Evolutionary conservation across 768 basidiomycete species (phyloP).

Genomic region (Cystofilobasidium macerans): DNA sequence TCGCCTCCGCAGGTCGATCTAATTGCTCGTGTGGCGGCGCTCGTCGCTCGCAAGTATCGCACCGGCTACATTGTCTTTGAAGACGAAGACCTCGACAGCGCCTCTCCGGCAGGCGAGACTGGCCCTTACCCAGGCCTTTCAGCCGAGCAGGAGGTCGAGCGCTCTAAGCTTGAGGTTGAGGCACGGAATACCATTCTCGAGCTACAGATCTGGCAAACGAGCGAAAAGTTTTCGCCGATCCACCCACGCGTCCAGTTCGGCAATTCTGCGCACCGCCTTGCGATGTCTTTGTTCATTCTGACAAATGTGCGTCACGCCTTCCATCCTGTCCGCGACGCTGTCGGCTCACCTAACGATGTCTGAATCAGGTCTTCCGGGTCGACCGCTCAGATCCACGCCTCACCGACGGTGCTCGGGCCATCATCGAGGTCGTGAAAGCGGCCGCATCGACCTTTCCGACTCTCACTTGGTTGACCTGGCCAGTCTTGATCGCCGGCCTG

Average conservation of each 20-base stretch:
- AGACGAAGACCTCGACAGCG: background rate
- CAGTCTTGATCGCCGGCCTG: constrained; percentile 32
- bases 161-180: background rate
- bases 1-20: background rate
- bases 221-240: constrained; percentile 29
- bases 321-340: no score
- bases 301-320: constrained; percentile 30
- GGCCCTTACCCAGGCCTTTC: background rate
- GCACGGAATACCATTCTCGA: constrained; percentile 29
- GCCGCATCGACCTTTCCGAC: background rate
- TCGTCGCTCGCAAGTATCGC: constrained; percentile 15
- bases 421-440: background rate
- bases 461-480: constrained; percentile 33
- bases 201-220: constrained; percentile 30
- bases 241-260: constrained; percentile 32
- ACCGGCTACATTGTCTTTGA: constrained; percentile 17
- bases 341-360: background rate
- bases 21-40: constrained; percentile 5
- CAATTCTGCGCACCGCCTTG: constrained; percentile 32
- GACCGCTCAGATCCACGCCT: background rate
- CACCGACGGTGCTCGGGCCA: background rate
- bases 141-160: background rate
- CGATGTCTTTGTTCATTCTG: constrained; percentile 29
- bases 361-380: background rate
- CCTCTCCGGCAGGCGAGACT: constrained; percentile 2